Percentiles rank a stretch among this genome's conserved stretches.
Evolutionary conservation across 2,329 filamentous ascomycete species (phyloP).

Genomic region (Aspergillus niger): DNA sequence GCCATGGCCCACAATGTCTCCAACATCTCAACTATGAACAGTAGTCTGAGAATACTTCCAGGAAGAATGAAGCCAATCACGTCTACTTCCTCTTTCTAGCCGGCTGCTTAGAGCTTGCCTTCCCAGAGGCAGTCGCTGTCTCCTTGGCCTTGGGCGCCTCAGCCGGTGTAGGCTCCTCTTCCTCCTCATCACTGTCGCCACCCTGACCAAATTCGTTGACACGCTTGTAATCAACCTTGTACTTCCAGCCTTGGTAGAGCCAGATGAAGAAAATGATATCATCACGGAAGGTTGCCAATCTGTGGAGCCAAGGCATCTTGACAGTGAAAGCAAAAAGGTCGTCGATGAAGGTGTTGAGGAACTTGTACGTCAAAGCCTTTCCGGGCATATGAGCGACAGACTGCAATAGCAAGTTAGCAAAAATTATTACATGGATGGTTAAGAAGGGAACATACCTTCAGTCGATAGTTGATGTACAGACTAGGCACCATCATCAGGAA

Average conservation of each 20-base stretch:
- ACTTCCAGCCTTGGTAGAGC: constrained; percentile 89
- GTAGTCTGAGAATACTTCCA: not conserved
- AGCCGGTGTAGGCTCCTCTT: constrained; percentile 44
- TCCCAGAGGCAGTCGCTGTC: constrained; percentile 30
- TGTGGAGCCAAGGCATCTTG: constrained; percentile 95
- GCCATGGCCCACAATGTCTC: not conserved
- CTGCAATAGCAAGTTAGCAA: constrained; percentile 34
- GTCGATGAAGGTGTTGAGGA: constrained; percentile 98
- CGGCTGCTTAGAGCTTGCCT: constrained; percentile 29
- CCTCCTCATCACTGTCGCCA: constrained; percentile 78
- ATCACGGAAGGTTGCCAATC: constrained; percentile 87
- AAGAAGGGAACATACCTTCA: constrained; percentile 62
- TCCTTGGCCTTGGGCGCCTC: constrained; percentile 23
- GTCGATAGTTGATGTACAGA: constrained; percentile 97
- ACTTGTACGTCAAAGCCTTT: constrained; percentile 97
- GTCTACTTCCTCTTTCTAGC: constrained; percentile 41
- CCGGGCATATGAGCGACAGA: constrained; percentile 93
- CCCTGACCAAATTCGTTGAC: constrained; percentile 99
- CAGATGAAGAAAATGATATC: constrained; percentile 99
- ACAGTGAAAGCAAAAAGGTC: constrained; percentile 98
- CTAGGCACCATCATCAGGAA: constrained; percentile 99
- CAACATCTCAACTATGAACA: not conserved
- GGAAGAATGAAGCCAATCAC: not conserved
- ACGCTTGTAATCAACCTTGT: constrained; percentile 85
- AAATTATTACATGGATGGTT: not conserved